These are phyloP conservation scores for Lichtheimia hyalospora DNA, from an alignment of 371 early-diverging fungal species.

Conservation along the genomic window DNA sequence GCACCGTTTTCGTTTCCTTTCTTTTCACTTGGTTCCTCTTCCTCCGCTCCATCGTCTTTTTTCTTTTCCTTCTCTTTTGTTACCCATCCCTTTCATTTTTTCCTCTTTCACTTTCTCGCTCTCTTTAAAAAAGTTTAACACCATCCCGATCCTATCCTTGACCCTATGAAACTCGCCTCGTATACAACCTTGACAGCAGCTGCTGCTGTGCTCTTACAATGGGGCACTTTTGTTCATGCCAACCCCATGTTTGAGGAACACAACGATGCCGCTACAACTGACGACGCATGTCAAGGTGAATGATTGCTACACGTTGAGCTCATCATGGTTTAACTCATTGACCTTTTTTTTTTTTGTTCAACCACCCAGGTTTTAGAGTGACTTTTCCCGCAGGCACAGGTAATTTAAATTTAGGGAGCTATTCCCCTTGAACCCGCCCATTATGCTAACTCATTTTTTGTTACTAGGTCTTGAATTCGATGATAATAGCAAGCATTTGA, in stretches of 20 bases:
- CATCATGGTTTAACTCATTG: neutral
- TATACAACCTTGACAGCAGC: conserved; percentile 34
- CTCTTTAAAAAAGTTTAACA: neutral
- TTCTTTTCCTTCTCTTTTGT: conserved; percentile 1
- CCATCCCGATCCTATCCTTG: neutral
- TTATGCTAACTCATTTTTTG: conserved; percentile 4
- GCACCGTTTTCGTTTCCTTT: conserved; percentile 1
- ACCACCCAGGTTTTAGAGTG: conserved; percentile 25
- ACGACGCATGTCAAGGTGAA: conserved; percentile 10
- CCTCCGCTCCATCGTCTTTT: neutral
- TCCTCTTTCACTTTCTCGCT: neutral
- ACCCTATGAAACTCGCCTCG: conserved; percentile 30
- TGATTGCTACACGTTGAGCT: neutral
- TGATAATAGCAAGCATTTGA: conserved; percentile 32
- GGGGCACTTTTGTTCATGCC: conserved; percentile 39
- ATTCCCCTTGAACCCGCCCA: neutral
- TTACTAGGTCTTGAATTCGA: conserved; percentile 31
- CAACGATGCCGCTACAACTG: conserved; percentile 18
- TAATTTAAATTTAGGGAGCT: conserved; percentile 8
- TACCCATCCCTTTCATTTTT: conserved; percentile 1
- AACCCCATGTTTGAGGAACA: conserved; percentile 37
- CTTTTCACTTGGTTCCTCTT: neutral
- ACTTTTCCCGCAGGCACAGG: conserved; percentile 32
- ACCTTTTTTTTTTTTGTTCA: neutral
- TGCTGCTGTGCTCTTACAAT: conserved; percentile 34